These are phyloP conservation scores for Flaveria brownii DNA, from an alignment of 129 eudicot genomes.

Conservation along the genomic window DNA sequence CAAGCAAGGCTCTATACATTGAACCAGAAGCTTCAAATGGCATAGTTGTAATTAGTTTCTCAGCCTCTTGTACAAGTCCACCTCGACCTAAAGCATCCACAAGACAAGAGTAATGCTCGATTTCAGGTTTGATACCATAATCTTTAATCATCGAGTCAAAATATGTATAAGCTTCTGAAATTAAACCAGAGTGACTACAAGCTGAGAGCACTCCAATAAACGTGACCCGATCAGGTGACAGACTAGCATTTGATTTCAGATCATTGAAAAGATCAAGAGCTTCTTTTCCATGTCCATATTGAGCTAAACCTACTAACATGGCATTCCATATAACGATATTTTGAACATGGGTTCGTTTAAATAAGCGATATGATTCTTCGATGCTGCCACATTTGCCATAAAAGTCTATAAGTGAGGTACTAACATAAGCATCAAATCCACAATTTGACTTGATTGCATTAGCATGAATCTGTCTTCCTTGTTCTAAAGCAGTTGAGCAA, in stretches of 20 bases:
- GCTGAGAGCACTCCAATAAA: background rate
- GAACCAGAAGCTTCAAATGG: background rate
- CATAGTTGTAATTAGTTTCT: background rate
- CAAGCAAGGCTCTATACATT: slow-evolving; percentile 1
- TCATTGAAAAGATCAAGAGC: background rate
- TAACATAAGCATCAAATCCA: background rate
- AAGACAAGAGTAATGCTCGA: background rate
- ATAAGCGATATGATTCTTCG: background rate
- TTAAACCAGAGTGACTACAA: background rate
- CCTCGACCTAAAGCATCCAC: background rate
- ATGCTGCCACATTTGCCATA: background rate
- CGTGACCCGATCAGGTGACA: background rate
- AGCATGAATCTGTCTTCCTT: slow-evolving; percentile 1
- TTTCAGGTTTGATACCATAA: background rate
- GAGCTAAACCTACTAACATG: background rate
- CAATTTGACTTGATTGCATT: background rate
- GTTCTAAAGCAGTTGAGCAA: background rate
- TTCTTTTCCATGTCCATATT: background rate
- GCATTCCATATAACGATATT: background rate
- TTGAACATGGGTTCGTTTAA: background rate
- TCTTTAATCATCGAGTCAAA: background rate
- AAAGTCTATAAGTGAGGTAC: background rate
- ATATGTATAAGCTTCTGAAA: background rate
- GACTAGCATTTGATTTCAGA: background rate
- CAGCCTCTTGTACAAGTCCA: background rate